Conservation (phyloP, 495 filamentous ascomycete species). For the Amniculicola lignicola region DNA sequence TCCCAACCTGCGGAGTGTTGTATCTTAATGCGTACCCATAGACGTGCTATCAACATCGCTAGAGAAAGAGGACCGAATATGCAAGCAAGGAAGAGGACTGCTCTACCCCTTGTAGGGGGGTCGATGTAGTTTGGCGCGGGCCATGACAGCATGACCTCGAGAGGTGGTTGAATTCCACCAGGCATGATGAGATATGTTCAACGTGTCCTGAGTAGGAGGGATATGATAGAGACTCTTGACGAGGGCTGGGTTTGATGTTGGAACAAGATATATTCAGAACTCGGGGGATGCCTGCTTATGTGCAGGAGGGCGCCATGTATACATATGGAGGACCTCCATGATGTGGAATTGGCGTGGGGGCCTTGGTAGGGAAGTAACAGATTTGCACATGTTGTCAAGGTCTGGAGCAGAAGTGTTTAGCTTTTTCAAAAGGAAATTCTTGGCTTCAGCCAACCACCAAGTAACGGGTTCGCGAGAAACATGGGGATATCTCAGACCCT, state of each 20-base stretch:
- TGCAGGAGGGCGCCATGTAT: background rate
- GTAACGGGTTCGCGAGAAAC: no score
- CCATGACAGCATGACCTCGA: constrained; percentile 24
- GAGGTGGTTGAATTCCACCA: constrained; percentile 25
- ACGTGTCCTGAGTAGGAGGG: background rate
- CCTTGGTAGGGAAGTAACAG: no score
- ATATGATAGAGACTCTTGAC: no score
- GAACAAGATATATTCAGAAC: background rate
- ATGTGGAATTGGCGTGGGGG: no score
- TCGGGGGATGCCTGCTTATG: constrained; percentile 9
- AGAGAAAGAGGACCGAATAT: constrained; percentile 14
- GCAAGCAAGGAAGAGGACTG: constrained; percentile 10
- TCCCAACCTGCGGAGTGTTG: constrained; percentile 23
- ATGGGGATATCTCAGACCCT: no score
- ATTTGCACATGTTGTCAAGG: no score
- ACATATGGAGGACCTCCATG: no score
- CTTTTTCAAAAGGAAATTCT: no score
- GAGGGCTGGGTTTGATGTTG: background rate
- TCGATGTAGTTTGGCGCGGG: constrained; percentile 19
- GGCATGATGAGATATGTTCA: constrained; percentile 10
- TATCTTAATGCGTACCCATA: constrained; percentile 23
- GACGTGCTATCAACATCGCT: constrained; percentile 11
- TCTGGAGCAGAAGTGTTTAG: no score
- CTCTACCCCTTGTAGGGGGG: constrained; percentile 4
- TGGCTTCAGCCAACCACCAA: no score